Evolutionary conservation across 2,329 filamentous ascomycete genomes (phyloP), one percentile per base, ranked within the genome.

Genomic region (Sporothrix inflata): DNA sequence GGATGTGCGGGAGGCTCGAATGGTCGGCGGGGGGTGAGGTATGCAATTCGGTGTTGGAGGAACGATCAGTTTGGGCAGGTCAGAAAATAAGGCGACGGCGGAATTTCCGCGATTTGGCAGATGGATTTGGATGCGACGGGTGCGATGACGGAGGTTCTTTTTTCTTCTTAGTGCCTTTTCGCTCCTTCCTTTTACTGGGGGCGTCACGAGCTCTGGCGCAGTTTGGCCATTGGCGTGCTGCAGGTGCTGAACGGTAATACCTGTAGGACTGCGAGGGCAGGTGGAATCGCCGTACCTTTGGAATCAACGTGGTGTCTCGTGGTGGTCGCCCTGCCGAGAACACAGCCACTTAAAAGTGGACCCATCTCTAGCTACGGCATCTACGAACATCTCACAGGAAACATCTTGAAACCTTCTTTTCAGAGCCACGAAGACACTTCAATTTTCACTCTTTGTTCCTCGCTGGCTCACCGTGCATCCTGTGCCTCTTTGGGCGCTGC

Each of bases 301-400:
- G 38, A 65, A 27, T 65, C 60, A 65, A 12, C n/a, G 3, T 63
- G 21, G 60, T 65, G 34, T 65, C 60, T 45, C 34, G 60, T 45
- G 60, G n/a, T 9, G 24, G 57, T 40, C 34, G 38, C 9, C 60
- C 38, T 42, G 45, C 57, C 69, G 38, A 71, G 60, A 71, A 66
- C 69, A 66, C 60, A 66, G 69, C 69, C 69, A 71, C 69, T 47
- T 7, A 49, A n/a, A 47, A 47, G 27, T 34, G 63, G 63, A 6
- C 42, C 38, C 24, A 27, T 19, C 14, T 16, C 16, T 8, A 45
- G 38, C n/a, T 19, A 27, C 16, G 60, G 30, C 30, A 34, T 3
- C 30, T 57, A 57, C 27, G 53, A 57, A 24, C 27, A 57, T 57
- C 53, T 19, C 14, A 6, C 14, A 34, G 9, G 9, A n/a, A 21